Conservation (phyloP, 78 protist genomes). For the Dictyostelium firmibasis region DNA sequence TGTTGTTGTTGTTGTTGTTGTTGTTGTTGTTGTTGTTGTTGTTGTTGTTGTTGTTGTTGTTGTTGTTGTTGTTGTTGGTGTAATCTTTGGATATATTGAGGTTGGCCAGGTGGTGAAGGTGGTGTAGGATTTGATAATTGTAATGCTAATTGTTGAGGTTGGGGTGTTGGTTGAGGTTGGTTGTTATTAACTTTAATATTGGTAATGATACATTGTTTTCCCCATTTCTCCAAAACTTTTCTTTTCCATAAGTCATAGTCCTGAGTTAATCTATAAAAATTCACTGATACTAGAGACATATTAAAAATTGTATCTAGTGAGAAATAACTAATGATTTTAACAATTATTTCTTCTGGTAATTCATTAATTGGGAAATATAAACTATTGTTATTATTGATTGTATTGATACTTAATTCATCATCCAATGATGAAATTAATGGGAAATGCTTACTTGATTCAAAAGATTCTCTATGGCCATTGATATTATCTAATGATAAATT, state of each 20-base stretch:
- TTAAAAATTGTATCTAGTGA: not conserved
- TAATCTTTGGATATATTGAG: not conserved
- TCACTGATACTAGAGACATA: not conserved
- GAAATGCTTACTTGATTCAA: not conserved
- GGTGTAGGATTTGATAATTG: not conserved
- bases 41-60: not conserved
- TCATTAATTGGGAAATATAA: not conserved
- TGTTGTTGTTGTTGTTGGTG: not conserved
- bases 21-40: not conserved
- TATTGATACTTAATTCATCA: not conserved
- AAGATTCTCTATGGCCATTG: not conserved
- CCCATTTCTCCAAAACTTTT: constrained; percentile 22
- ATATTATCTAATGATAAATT: not conserved
- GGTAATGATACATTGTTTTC: not conserved
- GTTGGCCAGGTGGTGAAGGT: not conserved
- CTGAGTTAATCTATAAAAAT: constrained; percentile 24
- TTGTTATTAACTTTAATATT: not conserved
- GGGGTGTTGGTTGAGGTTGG: too few species aligned
- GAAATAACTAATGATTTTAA: constrained; percentile 4
- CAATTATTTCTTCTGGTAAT: constrained; percentile 48
- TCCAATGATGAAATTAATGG: not conserved
- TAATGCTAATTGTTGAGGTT: not conserved
- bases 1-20: not conserved
- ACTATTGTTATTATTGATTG: not conserved
- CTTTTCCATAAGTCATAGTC: constrained; percentile 44